phyloP scores from a whole-genome alignment of 1,284 basidiomycete genomes.

The Hortiboletus rubellus region DNA sequence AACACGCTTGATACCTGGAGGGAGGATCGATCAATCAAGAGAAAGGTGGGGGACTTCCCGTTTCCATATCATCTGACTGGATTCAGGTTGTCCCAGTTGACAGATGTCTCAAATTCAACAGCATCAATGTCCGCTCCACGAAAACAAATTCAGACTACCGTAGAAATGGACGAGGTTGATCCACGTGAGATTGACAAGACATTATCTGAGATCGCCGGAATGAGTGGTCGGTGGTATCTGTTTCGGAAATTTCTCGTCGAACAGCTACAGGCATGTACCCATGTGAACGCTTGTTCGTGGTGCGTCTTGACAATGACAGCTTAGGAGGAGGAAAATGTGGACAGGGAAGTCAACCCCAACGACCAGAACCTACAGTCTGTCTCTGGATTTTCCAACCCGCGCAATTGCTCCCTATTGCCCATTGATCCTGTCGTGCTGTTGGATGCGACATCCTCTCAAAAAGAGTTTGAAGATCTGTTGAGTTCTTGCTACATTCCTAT shows the following conservation, averaged over 20 bases:
- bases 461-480: slow-evolving; percentile 69
- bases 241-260: slow-evolving; percentile 87
- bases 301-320: slow-evolving; percentile 7
- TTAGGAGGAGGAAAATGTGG: slow-evolving; percentile 22
- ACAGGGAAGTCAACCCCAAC: neutral
- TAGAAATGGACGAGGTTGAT: slow-evolving; percentile 72
- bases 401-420: neutral
- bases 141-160: slow-evolving; percentile 39
- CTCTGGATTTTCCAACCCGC: neutral
- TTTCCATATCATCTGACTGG: slow-evolving; percentile 1
- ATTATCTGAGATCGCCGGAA: slow-evolving; percentile 82
- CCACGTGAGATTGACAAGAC: slow-evolving; percentile 89
- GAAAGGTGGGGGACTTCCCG: slow-evolving; percentile 53
- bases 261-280: slow-evolving; percentile 54
- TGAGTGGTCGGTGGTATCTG: slow-evolving; percentile 90
- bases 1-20: slow-evolving; percentile 85
- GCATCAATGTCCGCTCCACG: slow-evolving; percentile 38
- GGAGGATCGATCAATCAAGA: slow-evolving; percentile 77
- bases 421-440: slow-evolving; percentile 22
- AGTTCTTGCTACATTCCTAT: slow-evolving; percentile 82
- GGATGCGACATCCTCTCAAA: slow-evolving; percentile 57
- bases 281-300: neutral
- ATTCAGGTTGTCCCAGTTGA: slow-evolving; percentile 40
- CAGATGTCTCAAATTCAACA: slow-evolving; percentile 45
- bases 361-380: neutral